Evolutionary conservation across 2,329 filamentous ascomycete genomes (phyloP).

Genomic region (Aureobasidium sp.): DNA sequence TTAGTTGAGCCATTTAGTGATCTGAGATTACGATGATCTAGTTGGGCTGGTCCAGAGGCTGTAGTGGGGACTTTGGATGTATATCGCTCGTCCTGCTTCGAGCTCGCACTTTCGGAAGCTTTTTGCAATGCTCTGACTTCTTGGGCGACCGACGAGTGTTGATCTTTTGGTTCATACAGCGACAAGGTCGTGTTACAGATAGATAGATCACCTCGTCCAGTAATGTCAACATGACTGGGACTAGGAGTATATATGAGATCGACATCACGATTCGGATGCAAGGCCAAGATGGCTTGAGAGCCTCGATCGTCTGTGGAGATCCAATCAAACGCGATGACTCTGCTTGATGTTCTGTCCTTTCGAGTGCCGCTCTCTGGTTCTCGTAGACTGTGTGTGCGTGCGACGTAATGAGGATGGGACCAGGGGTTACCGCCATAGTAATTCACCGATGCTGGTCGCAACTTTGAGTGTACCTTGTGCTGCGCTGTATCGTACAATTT

Average conservation of each 20-base stretch:
- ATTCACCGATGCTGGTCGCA: conserved; percentile 19
- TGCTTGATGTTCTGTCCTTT: conserved; percentile 37
- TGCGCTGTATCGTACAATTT: conserved; percentile 50
- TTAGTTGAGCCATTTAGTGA: conserved; percentile 5
- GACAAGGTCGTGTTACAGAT: conserved; percentile 14
- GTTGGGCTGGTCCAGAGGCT: neutral
- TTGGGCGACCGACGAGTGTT: conserved; percentile 8
- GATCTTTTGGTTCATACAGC: conserved; percentile 9
- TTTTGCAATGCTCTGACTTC: conserved; percentile 12
- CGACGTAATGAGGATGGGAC: conserved; percentile 39
- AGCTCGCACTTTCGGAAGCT: neutral
- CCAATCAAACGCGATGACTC: conserved; percentile 55
- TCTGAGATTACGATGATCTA: conserved; percentile 9
- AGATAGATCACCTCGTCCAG: conserved; percentile 36
- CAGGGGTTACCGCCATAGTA: conserved; percentile 30
- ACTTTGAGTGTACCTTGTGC: conserved; percentile 32
- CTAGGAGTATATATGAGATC: conserved; percentile 42
- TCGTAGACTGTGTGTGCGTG: conserved; percentile 35
- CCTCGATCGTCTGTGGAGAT: conserved; percentile 40
- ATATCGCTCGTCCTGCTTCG: neutral
- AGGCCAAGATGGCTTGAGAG: conserved; percentile 46
- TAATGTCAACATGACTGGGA: conserved; percentile 37
- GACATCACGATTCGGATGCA: conserved; percentile 47
- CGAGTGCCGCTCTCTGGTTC: conserved; percentile 41
- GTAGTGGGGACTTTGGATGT: neutral